Conservation (phyloP, 306 rosid species). For the Hylodesmum podocarpum region DNA sequence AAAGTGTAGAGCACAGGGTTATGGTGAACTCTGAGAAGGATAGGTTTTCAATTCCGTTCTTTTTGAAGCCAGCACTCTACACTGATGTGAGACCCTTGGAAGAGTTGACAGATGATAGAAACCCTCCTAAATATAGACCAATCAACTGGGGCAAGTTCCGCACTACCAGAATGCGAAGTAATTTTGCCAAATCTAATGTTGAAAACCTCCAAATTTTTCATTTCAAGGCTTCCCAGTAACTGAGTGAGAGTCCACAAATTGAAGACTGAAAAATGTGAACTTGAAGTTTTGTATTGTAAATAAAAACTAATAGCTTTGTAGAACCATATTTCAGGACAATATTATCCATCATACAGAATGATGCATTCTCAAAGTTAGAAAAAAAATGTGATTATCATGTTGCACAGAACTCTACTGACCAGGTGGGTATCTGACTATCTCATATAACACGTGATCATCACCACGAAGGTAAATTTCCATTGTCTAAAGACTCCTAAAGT, state of each 20-base stretch:
- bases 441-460: too few species aligned
- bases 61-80: slow-evolving; percentile 60
- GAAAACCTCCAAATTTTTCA: slow-evolving; percentile 39
- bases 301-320: neutral
- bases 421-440: too few species aligned
- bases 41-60: slow-evolving; percentile 75
- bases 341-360: neutral
- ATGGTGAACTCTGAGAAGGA: slow-evolving; percentile 66
- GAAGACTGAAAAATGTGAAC: neutral
- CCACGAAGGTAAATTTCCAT: too few species aligned
- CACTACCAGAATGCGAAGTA: slow-evolving; percentile 34
- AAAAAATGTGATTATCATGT: too few species aligned
- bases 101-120: slow-evolving; percentile 45
- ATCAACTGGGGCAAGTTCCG: slow-evolving; percentile 40
- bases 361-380: neutral
- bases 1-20: slow-evolving; percentile 81
- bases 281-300: neutral
- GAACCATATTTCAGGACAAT: neutral
- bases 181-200: slow-evolving; percentile 29
- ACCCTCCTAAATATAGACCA: slow-evolving; percentile 63
- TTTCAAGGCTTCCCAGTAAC: slow-evolving; percentile 28
- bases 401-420: too few species aligned
- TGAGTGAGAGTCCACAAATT: neutral
- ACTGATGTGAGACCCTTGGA: slow-evolving; percentile 62
- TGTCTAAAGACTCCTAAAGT: too few species aligned